A percentile compares a stretch with the other conserved stretches of the same genome.
phyloP scores from a whole-genome alignment of 1,284 basidiomycete species.

The Fomitopsis betulina region DNA sequence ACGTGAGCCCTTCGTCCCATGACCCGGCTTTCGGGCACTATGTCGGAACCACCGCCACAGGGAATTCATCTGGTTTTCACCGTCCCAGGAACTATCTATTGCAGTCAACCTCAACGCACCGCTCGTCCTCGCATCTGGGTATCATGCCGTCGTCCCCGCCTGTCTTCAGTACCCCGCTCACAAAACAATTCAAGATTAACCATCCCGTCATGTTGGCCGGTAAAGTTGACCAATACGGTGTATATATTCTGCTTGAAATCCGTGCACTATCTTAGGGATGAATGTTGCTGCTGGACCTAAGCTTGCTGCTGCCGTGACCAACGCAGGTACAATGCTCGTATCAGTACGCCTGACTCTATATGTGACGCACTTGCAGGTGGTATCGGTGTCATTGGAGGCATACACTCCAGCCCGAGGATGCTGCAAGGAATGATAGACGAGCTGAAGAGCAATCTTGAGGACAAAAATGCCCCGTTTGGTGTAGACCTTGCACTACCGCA shows the following conservation, averaged over 20 bases:
- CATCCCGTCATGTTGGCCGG: constrained; percentile 82
- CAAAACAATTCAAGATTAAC: constrained; percentile 69
- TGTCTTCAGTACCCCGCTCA: constrained; percentile 60
- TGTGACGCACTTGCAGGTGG: constrained; percentile 41
- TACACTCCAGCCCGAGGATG: constrained; percentile 67
- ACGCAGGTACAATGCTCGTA: constrained; percentile 45
- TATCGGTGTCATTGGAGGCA: constrained; percentile 81
- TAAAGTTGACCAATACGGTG: constrained; percentile 11
- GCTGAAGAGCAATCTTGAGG: constrained; percentile 64
- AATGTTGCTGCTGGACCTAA: constrained; percentile 80
- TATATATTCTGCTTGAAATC: too few relatives aligned
- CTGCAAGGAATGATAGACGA: constrained; percentile 61
- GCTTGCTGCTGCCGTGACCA: constrained; percentile 76
- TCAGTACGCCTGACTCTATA: background rate
- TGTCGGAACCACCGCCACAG: background rate
- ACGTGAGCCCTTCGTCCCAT: background rate
- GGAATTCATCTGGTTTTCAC: too few relatives aligned
- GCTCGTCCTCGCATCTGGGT: background rate
- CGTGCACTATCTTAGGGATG: constrained; percentile 51
- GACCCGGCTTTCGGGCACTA: background rate
- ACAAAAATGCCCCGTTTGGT: constrained; percentile 77
- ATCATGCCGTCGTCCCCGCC: constrained; percentile 55
- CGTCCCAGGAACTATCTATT: background rate
- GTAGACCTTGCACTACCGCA: constrained; percentile 81
- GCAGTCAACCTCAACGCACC: background rate